Base-by-base conservation (phyloP, 805 yeast species). In the Myxozyma monticola region DNA sequence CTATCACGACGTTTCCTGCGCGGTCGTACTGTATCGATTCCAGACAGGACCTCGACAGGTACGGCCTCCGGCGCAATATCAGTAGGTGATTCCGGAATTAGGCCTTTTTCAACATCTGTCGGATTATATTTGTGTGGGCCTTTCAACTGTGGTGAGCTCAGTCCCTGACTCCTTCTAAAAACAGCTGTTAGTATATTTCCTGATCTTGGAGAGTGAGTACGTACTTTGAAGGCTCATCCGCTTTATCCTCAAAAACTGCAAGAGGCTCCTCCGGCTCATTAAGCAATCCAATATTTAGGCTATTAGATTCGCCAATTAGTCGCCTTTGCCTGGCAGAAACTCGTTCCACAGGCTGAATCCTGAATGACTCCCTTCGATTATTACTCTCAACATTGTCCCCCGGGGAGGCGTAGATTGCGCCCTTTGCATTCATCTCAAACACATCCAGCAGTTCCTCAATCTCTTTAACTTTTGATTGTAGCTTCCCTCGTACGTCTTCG, bases 1-100 rank as follows among this genome's bases (percentile, higher is more conserved):
- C 59, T 54, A 33, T 54, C 59, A 4, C 59, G 41, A 17, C 59
- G 41, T 30, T 28, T 49, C 38, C 59, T 39, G n/a, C 59, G 49
- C n/a, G 49, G 41, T 28, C 38, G 18, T n/a, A 28, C 14, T n/a
- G 40, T 30, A 21, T 31, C 36, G n/a, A 12, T 29, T 28, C 12
- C 31, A 4, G 26, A 3, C 24, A 36, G 21, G 4, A 24, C 21
- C 8, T 14, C n/a, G 9, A 39, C 15, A 10, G 17, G 5, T 14
- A 14, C 15, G 9, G 35, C 9, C 15, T 35, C 47, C 14, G 34
- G 15, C 12, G 26, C 8, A 17, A n/a, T 18, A 15, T 35, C 47
- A 26, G 9, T 36, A 25, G 49, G 54, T 3, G 51, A 26, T 24
- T 50, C 54, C 8, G 47, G 54, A 21, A 50, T 50, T 17, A 45